Base-by-base conservation (phyloP, 1,284 basidiomycete genomes). In the Pyrrhoderma noxium region DNA sequence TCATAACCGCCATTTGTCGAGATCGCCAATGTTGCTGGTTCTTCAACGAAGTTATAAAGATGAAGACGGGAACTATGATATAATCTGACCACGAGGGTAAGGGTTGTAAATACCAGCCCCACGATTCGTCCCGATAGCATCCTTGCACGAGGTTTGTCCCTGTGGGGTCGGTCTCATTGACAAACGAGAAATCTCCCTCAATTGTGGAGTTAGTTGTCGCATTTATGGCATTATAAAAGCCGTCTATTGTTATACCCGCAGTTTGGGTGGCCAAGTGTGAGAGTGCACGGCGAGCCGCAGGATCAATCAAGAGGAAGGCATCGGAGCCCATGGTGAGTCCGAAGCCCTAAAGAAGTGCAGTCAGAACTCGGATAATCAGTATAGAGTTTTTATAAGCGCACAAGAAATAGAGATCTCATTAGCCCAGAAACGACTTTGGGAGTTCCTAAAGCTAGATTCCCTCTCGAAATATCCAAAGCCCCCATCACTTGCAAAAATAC, bases 311-410 rank as follows among this genome's bases (percentile, higher is more conserved):
- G 51, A 90, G 82, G 62, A 84, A 93, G 19, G 93, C 69, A 62
- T 93, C 90, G 3, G 85, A 90, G 35, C 90, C 90, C 54, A 93
- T 89, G 56, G 91, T 86, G 45, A 94, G 75, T 49, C 89, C 89
- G 64, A 93, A 93, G 1, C 90, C 90, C 77, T 80, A 56, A 4
- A 49, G 39, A 48, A 14, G n/a, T n/a, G n/a, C n/a, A n/a, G n/a
- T n/a, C n/a, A n/a, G n/a, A n/a, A n/a, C n/a, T n/a, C n/a, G n/a
- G n/a, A n/a, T n/a, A 57, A 18, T 36, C 23, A 21, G 39, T 37
- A 60, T 44, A 9, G 35, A 9, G 16, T 9, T 37, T 37, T 37
- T 37, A 9, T 16, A 37, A 11, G 57, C 69, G 55, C 56, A 80
- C 79, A 61, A 93, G 67, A 65, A 92, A 92, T n/a, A 93, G 71